Evolutionary conservation across 169 alveolate genomes (phyloP).

Genomic region (Toxoplasma gondii): DNA sequence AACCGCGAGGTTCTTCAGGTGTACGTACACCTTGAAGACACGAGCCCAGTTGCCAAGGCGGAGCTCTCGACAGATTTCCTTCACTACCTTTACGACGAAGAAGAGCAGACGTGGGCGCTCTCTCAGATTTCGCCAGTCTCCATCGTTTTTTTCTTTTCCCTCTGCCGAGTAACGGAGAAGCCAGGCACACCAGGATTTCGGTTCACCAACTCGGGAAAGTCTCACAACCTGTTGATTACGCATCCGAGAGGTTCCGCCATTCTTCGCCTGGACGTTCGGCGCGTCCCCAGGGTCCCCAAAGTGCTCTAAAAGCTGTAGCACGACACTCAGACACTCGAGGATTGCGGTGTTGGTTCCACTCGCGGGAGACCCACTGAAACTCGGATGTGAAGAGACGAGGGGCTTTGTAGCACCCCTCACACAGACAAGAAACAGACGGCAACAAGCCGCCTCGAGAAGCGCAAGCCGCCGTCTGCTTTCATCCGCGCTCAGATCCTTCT

Average conservation of each 20-base stretch:
- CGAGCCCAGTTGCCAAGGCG: slow-evolving; percentile 8
- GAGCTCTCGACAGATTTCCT: not conserved
- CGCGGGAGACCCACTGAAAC: not conserved
- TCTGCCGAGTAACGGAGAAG: not conserved
- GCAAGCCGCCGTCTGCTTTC: not conserved
- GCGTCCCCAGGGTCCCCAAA: not conserved
- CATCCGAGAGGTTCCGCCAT: too few relatives aligned
- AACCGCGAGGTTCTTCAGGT: not conserved
- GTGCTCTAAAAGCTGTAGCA: not conserved
- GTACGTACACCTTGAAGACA: not conserved
- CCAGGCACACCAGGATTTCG: not conserved
- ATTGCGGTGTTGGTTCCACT: not conserved
- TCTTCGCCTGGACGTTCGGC: not conserved
- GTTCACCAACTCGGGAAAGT: not conserved
- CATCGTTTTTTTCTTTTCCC: too few relatives aligned
- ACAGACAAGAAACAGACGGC: not conserved
- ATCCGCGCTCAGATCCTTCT: not conserved
- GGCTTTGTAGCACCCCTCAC: not conserved
- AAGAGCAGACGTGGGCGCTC: not conserved
- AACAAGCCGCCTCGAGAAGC: not conserved
- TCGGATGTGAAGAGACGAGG: not conserved
- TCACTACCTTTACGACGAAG: not conserved
- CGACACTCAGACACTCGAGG: not conserved
- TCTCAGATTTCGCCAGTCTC: not conserved
- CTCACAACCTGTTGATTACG: too few relatives aligned